Conservation (phyloP, 192 early-diverging fungal genomes). For the Rhizophagus prolifer region DNA sequence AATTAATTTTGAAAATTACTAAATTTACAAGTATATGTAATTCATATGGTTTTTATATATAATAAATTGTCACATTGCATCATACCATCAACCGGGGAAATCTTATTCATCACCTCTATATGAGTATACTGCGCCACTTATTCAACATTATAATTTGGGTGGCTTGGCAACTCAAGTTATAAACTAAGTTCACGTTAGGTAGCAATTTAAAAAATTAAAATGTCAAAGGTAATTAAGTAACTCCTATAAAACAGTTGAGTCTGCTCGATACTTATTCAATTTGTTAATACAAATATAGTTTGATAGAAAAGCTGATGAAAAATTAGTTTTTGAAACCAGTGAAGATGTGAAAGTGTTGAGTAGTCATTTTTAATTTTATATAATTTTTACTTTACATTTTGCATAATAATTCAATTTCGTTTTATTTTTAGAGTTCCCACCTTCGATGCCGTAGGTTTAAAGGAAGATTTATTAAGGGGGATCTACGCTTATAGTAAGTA, state of each 20-base stretch:
- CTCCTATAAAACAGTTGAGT: background rate
- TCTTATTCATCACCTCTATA: too few species aligned
- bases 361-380: background rate
- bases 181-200: background rate
- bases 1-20: too few species aligned
- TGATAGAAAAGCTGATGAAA: slow-evolving; percentile 49
- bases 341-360: slow-evolving; percentile 71
- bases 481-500: slow-evolving; percentile 92
- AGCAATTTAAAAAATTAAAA: background rate
- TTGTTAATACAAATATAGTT: background rate
- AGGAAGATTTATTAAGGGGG: slow-evolving; percentile 93
- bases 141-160: too few species aligned
- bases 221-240: background rate
- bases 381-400: background rate
- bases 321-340: slow-evolving; percentile 78
- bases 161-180: too few species aligned
- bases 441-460: slow-evolving; percentile 96
- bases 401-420: slow-evolving; percentile 30
- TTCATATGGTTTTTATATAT: too few species aligned
- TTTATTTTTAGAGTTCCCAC: slow-evolving; percentile 56
- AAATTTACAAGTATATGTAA: too few species aligned
- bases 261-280: background rate
- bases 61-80: too few species aligned
- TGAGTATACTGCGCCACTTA: too few species aligned
- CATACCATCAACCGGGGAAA: too few species aligned